Conservation (phyloP, 441 rosid genomes). For the Biscutella laevigata region DNA sequence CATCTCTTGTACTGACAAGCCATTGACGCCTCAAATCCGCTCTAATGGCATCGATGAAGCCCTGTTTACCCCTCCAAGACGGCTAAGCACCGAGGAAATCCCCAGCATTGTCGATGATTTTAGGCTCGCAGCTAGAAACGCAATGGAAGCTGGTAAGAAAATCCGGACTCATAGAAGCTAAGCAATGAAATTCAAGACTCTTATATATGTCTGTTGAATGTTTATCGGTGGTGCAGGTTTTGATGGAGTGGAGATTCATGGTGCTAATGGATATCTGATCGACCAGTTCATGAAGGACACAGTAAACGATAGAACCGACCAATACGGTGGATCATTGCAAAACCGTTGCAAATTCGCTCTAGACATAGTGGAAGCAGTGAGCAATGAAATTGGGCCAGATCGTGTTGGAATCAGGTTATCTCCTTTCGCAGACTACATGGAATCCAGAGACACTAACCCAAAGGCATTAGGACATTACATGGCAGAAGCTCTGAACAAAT, state of each 20-base stretch:
- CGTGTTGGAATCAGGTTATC: conserved; percentile 41
- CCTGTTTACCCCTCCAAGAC: conserved; percentile 35
- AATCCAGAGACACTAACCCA: conserved; percentile 36
- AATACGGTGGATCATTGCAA: conserved; percentile 36
- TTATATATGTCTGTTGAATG: no score
- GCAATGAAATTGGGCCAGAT: conserved; percentile 37
- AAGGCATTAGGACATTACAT: conserved; percentile 36
- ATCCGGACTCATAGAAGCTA: background rate
- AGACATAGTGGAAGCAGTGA: conserved; percentile 34
- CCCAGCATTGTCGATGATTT: conserved; percentile 40
- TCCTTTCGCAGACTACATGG: conserved; percentile 36
- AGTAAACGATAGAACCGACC: conserved; percentile 34
- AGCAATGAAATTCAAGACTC: background rate
- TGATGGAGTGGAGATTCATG: conserved; percentile 43
- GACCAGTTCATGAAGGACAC: conserved; percentile 39
- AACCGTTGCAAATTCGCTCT: conserved; percentile 37
- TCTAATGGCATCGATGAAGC: conserved; percentile 36
- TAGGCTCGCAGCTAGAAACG: conserved; percentile 53
- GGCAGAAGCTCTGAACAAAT: conserved; percentile 35
- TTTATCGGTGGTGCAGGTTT: no score
- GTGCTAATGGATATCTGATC: conserved; percentile 33
- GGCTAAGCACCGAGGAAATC: conserved; percentile 36
- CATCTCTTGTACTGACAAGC: conserved; percentile 34
- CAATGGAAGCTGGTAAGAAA: conserved; percentile 49
- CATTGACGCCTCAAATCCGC: conserved; percentile 33